Conservation (phyloP, 1,284 basidiomycete genomes). For the Kalmanozyma brasiliensis region DNA sequence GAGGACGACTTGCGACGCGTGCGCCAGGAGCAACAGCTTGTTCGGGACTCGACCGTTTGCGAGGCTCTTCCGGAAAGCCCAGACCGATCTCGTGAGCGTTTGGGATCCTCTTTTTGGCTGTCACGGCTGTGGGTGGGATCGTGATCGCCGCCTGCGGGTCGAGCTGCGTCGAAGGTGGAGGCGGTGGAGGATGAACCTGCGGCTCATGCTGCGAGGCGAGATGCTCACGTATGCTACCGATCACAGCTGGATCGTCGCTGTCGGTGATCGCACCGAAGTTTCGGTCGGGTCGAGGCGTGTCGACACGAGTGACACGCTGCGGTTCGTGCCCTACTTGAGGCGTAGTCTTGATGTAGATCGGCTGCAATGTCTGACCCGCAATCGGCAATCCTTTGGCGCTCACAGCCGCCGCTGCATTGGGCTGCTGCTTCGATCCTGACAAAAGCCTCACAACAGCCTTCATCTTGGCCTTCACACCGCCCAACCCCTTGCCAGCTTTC, state of each 20-base stretch:
- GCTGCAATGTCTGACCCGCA: slow-evolving; percentile 6
- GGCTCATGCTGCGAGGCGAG: slow-evolving; percentile 4
- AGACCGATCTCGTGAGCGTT: neutral
- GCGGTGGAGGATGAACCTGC: slow-evolving; percentile 6
- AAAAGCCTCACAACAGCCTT: slow-evolving; percentile 21
- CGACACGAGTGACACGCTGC: neutral
- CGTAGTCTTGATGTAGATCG: neutral
- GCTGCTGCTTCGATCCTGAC: slow-evolving; percentile 4
- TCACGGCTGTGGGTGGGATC: slow-evolving; percentile 1
- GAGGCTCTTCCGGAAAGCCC: neutral
- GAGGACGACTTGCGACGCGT: slow-evolving; percentile 18
- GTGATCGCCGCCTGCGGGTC: neutral
- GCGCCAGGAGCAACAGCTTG: neutral
- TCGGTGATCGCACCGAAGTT: neutral
- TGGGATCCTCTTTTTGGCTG: slow-evolving; percentile 11
- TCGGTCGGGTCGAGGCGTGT: neutral
- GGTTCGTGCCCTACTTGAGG: neutral
- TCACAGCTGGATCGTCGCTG: neutral
- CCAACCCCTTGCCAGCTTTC: slow-evolving; percentile 5
- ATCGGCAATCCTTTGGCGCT: slow-evolving; percentile 9
- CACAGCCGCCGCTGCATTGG: neutral
- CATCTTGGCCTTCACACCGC: slow-evolving; percentile 31
- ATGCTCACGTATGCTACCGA: slow-evolving; percentile 21
- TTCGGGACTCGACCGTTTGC: slow-evolving; percentile 1
- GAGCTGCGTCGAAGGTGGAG: neutral